Base-by-base conservation (phyloP, 805 yeast species). In the Tetrapisispora taiwanensis region DNA sequence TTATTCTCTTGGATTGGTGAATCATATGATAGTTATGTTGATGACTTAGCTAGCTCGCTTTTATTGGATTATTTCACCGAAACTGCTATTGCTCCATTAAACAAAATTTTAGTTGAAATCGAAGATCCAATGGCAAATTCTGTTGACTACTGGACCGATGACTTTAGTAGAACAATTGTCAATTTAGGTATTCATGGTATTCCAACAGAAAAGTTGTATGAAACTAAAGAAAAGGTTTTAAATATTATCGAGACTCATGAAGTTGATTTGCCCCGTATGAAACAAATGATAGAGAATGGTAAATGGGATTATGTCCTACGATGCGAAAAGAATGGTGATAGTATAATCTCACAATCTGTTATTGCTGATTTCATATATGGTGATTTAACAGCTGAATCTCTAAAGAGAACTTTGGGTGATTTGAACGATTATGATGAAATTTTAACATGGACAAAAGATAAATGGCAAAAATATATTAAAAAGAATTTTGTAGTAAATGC, bases 1-100 rank as follows among this genome's bases (percentile, higher is more conserved):
- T 55, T 73, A 15, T 63, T 92, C 22, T 69, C 84, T 3, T 89
- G 95, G 90, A 71, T 85, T 41, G 97, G 97, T 7, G 95, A 95
- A 8, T 66, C 69, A 13, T 74, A 73, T 32, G 57, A 63, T 9
- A 76, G 81, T 35, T 58, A 69, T 13, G 56, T 78, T 18, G 67
- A 66, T 7, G 79, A 77, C 57, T 69, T 80, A 34, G 97, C 96
- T 0, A 60, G 87, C 18, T 83, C 84, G 40, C 71, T 83, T 41
- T 51, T 92, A 14, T 75, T 87, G 17, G 72, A 75, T 24, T 92
- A 90, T 59, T 72, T 90, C 43, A 78, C 94, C 4, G 83, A 79
- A 40, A 76, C 83, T 2, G 78, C 95, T 0, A 76, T 86, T 37
- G 84, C 97, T 1, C 70, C 87, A 22, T 73, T 92, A 47, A 77